Percentiles rank a stretch among this genome's conserved stretches.
phyloP scores from a whole-genome alignment of 345 rosid genomes.

The Populus deltoides region DNA sequence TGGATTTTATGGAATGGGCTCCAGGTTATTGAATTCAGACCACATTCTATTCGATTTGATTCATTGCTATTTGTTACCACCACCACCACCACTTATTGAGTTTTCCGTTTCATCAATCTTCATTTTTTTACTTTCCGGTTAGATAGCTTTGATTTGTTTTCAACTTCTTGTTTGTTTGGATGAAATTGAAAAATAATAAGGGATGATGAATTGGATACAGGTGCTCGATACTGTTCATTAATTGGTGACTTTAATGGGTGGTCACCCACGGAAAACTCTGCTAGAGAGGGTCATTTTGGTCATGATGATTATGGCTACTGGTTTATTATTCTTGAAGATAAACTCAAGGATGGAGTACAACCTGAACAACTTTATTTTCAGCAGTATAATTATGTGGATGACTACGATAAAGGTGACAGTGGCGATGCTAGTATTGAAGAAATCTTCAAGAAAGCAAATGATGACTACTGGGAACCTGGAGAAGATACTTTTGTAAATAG shows the following conservation, averaged over 20 bases:
- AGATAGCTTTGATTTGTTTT: no score
- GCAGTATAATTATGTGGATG: slow-evolving; percentile 82
- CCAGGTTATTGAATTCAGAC: slow-evolving; percentile 57
- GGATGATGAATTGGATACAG: slow-evolving; percentile 31
- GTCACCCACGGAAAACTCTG: slow-evolving; percentile 82
- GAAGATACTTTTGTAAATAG: slow-evolving; percentile 75
- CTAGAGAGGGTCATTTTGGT: slow-evolving; percentile 82
- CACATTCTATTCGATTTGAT: slow-evolving; percentile 5
- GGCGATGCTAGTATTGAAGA: slow-evolving; percentile 62
- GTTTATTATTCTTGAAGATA: slow-evolving; percentile 89
- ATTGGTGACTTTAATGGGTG: slow-evolving; percentile 89
- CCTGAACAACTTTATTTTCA: slow-evolving; percentile 94
- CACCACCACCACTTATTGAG: no score
- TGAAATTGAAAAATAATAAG: no score
- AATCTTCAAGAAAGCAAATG: slow-evolving; percentile 69
- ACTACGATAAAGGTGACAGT: slow-evolving; percentile 89
- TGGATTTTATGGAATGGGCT: slow-evolving; percentile 95
- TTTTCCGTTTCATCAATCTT: no score
- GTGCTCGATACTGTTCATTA: slow-evolving; percentile 91
- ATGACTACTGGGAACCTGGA: slow-evolving; percentile 98
- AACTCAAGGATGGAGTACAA: slow-evolving; percentile 73
- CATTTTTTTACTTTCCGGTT: no score
- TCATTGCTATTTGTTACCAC: neutral
- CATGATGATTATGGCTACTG: slow-evolving; percentile 95
- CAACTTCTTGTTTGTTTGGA: no score